Evolutionary conservation across 768 basidiomycete species (phyloP).

Genomic region (Agaricus blazei): DNA sequence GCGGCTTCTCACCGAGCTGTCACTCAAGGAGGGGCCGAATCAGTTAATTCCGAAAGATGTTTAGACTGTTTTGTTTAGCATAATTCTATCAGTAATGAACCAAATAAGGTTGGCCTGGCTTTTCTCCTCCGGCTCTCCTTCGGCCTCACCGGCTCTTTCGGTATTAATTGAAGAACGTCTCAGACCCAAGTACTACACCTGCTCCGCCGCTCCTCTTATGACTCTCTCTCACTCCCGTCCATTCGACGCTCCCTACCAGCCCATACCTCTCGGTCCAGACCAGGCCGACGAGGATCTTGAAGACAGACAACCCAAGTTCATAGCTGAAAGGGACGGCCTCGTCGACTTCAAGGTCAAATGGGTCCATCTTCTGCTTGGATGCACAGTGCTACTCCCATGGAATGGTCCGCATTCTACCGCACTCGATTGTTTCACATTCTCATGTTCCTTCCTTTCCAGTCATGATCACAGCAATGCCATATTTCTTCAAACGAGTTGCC

Average conservation of each 20-base stretch:
- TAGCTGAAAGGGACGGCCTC: constrained; percentile 21
- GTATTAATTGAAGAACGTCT: not conserved
- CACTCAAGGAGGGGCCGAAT: constrained; percentile 50
- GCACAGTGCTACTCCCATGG: constrained; percentile 82
- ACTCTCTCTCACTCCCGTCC: not conserved
- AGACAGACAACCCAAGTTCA: constrained; percentile 1
- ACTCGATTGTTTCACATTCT: not conserved
- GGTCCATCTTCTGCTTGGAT: constrained; percentile 72
- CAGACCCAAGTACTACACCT: not conserved
- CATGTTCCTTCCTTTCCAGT: constrained; percentile 36
- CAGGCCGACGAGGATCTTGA: constrained; percentile 10
- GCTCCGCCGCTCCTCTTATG: not conserved
- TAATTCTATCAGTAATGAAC: not conserved
- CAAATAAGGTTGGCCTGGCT: not conserved
- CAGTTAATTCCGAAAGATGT: constrained; percentile 46
- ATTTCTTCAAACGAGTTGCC: constrained; percentile 67
- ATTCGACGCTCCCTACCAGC: constrained; percentile 18
- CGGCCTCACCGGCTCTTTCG: not conserved
- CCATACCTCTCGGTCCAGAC: constrained; percentile 14
- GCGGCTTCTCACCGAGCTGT: constrained; percentile 50
- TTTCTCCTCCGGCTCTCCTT: not conserved
- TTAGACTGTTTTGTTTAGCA: constrained; percentile 6
- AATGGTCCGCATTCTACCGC: constrained; percentile 55
- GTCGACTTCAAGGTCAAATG: constrained; percentile 46
- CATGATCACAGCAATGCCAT: constrained; percentile 81